Base-by-base conservation (phyloP, 2,329 filamentous ascomycete species). In the Talaromyces sp. region DNA sequence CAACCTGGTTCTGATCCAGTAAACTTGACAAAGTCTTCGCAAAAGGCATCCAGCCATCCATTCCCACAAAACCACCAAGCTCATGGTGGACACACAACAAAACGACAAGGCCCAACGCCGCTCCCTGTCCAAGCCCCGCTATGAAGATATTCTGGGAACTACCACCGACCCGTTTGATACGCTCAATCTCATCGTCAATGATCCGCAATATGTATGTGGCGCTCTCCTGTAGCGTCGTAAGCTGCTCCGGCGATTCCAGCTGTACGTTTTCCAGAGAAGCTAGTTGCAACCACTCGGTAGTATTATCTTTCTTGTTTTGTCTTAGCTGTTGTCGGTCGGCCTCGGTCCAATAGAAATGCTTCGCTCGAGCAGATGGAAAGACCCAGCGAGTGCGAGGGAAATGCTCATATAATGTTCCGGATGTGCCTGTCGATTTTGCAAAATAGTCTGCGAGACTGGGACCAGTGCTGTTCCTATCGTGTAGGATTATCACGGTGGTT, bases 91-190 rank as follows among this genome's bases (percentile, higher is more conserved):
- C 54, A 50, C 67, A 68, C 9, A 69, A 19, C 63, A 69, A 61
- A n/a, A 64, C 63, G 8, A 64, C 61, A 10, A 68, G 25, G 1
- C 37, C 67, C 17, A 67, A 43, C 13, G 67, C 63, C 63, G 67
- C 67, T 13, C 68, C 68, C 45, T 68, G 67, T 7, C 65, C 67
- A 50, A 67, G 45, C n/a, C 68, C 68, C 9, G 61, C 68, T 10
- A 69, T 31, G 33, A 67, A 58, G 50, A 69, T 47, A n/a, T 62
- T 63, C 31, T 49, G 47, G 6, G 57, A 50, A 41, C 65, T 54
- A 13, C 65, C 61, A 22, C 56, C 50, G 8, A 68, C 43, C 25
- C 43, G 56, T 41, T n/a, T 41, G n/a, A 67, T 45, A 35, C 45
- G 56, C 41, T n/a, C 27, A 35, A 67, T 50, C 35, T 69, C 68